phyloP scores from a whole-genome alignment of 768 basidiomycete species.

The Phaeotremella skinneri region DNA sequence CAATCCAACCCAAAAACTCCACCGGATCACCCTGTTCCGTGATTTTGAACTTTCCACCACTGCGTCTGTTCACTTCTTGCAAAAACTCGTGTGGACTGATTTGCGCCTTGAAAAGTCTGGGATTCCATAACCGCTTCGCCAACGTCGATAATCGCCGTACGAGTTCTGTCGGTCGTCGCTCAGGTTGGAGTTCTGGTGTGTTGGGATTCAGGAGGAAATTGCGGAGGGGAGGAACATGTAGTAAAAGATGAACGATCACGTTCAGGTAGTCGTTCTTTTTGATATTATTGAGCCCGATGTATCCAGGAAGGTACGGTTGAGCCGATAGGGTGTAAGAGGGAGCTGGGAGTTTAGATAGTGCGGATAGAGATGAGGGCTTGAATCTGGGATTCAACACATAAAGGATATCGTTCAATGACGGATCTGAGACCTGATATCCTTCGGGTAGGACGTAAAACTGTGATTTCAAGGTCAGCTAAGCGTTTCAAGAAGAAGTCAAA shows the following conservation, averaged over 20 bases:
- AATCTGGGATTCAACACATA: conserved; percentile 88
- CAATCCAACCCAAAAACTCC: conserved; percentile 91
- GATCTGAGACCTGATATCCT: conserved; percentile 93
- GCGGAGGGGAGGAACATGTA: conserved; percentile 85
- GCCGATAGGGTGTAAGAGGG: conserved; percentile 80
- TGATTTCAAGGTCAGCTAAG: background rate
- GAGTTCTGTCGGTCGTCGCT: conserved; percentile 62
- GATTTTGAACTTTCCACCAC: conserved; percentile 83
- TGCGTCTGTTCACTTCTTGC: conserved; percentile 90
- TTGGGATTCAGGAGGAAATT: conserved; percentile 63
- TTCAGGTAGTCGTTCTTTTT: conserved; percentile 97
- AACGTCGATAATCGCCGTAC: conserved; percentile 81
- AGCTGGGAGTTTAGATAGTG: conserved; percentile 42
- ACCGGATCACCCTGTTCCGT: conserved; percentile 94
- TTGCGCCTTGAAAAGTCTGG: conserved; percentile 92
- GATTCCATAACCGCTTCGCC: conserved; percentile 95
- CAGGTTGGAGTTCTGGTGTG: conserved; percentile 41
- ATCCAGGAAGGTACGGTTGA: conserved; percentile 84
- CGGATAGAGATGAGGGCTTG: conserved; percentile 62
- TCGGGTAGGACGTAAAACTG: conserved; percentile 97
- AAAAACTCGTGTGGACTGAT: conserved; percentile 98
- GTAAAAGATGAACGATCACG: conserved; percentile 86
- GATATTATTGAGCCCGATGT: conserved; percentile 96
- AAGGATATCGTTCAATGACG: conserved; percentile 91
- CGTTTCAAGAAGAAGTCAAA: conserved; percentile 10